Conservation (phyloP, 2,329 filamentous ascomycete genomes). For the Leptosphaerulina australis region DNA sequence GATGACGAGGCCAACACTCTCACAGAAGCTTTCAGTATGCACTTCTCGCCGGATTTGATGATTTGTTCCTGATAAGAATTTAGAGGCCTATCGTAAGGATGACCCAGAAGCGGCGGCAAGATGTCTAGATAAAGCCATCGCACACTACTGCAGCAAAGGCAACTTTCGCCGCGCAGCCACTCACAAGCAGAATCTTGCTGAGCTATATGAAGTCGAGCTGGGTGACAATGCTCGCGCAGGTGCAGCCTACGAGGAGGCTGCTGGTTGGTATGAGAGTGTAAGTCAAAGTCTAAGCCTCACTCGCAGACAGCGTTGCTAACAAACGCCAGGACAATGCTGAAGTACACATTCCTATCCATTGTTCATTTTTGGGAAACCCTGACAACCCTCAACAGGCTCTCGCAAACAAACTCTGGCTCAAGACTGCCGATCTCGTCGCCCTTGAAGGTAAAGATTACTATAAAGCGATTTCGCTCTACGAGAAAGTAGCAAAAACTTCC, state of each 20-base stretch:
- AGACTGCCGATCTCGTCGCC: slow-evolving; percentile 86
- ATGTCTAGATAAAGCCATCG: slow-evolving; percentile 78
- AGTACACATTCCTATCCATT: slow-evolving; percentile 26
- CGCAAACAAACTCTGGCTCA: slow-evolving; percentile 92
- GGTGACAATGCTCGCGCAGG: slow-evolving; percentile 79
- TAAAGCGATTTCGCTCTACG: slow-evolving; percentile 62
- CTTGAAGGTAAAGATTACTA: slow-evolving; percentile 77
- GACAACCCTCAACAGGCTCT: slow-evolving; percentile 57
- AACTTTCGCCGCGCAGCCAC: slow-evolving; percentile 91
- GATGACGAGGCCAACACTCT: slow-evolving; percentile 90
- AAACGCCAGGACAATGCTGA: slow-evolving; percentile 44
- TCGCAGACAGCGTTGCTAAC: slow-evolving; percentile 29
- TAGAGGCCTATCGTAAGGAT: slow-evolving; percentile 82
- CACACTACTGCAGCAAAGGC: slow-evolving; percentile 85
- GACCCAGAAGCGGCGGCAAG: slow-evolving; percentile 82
- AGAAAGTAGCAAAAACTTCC: slow-evolving; percentile 77
- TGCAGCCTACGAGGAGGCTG: slow-evolving; percentile 82
- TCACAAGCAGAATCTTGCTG: slow-evolving; percentile 86
- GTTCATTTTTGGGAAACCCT: slow-evolving; percentile 29
- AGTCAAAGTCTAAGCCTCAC: slow-evolving; percentile 12
- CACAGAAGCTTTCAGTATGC: slow-evolving; percentile 79
- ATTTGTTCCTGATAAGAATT: slow-evolving; percentile 16
- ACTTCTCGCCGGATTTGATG: not conserved
- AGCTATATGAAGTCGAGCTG: slow-evolving; percentile 82
- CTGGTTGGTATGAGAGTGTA: slow-evolving; percentile 77